Percentiles rank a stretch among this genome's conserved stretches.
phyloP scores from a whole-genome alignment of 805 yeast genomes.

The Suhomyces kilbournensis region DNA sequence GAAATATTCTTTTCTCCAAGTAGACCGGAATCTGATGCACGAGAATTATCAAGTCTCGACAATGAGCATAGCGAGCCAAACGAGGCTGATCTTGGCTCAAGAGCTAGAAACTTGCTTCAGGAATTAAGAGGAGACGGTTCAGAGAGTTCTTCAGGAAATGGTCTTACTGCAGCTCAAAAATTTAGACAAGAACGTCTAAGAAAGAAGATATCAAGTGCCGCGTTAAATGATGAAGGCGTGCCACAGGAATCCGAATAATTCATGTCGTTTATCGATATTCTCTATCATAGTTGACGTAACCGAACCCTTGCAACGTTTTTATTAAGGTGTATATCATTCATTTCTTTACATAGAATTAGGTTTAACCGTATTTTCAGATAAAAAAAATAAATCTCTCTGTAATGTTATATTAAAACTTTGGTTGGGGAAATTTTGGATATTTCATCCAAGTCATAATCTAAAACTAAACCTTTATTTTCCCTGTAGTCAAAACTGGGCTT shows the following conservation, averaged over 20 bases:
- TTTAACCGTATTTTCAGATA: neutral
- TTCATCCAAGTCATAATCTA: slow-evolving; percentile 37
- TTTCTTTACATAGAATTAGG: slow-evolving; percentile 1
- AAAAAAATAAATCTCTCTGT: neutral
- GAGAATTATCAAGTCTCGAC: neutral
- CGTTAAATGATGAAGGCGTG: slow-evolving; percentile 2
- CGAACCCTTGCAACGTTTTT: neutral
- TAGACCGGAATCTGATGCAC: neutral
- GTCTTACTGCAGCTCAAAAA: slow-evolving; percentile 39
- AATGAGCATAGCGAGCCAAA: slow-evolving; percentile 2
- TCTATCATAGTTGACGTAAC: neutral
- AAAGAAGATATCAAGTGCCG: slow-evolving; percentile 16
- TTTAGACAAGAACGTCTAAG: slow-evolving; percentile 40
- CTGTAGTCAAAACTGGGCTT: slow-evolving; percentile 34
- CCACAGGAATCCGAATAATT: neutral
- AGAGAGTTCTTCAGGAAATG: slow-evolving; percentile 21
- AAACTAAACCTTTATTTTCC: slow-evolving; percentile 20
- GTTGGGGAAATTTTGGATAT: slow-evolving; percentile 9
- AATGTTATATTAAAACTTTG: neutral
- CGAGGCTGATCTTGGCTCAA: slow-evolving; percentile 45
- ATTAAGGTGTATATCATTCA: neutral
- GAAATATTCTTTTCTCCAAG: slow-evolving; percentile 3
- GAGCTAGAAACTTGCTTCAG: slow-evolving; percentile 63
- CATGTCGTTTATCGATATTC: neutral
- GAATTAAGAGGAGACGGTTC: slow-evolving; percentile 48